Conservation (phyloP, 176 grass and related monocot genomes). For the Bothriochloa decipiens region DNA sequence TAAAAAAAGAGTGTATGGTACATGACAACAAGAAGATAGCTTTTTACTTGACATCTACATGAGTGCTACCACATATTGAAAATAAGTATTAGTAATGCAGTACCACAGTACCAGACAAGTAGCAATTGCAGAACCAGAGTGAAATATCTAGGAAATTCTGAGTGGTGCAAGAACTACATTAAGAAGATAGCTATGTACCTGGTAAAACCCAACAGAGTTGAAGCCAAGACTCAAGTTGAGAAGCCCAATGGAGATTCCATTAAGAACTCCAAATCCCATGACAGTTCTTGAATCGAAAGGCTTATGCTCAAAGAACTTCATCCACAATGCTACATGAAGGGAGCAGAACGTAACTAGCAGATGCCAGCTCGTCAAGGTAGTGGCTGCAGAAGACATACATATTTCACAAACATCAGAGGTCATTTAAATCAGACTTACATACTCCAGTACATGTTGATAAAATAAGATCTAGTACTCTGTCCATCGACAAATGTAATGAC, state of each 20-base stretch:
- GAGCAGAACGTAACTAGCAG: conserved; percentile 98
- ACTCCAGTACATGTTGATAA: neutral
- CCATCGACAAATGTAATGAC: neutral
- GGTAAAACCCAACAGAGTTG: conserved; percentile 99
- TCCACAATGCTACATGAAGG: conserved; percentile 88
- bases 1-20: conserved; percentile 19
- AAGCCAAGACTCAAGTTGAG: conserved; percentile 98
- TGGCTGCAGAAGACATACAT: conserved; percentile 69
- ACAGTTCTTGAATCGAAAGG: conserved; percentile 95
- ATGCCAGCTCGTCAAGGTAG: conserved; percentile 99
- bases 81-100: conserved; percentile 31
- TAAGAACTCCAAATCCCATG: conserved; percentile 97
- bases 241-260: conserved; percentile 98
- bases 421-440: neutral
- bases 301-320: conserved; percentile 98
- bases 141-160: conserved; percentile 35
- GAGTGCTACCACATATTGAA: neutral
- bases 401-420: neutral
- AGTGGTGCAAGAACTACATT: conserved; percentile 12
- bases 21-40: conserved; percentile 27
- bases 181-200: conserved; percentile 57
- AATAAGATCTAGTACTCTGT: neutral
- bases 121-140: conserved; percentile 18
- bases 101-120: conserved; percentile 29
- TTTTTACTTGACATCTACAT: conserved; percentile 32